A percentile compares a stretch with the other conserved stretches of the same genome.
These are phyloP conservation scores for Tulasnella sp. DNA, from an alignment of 768 basidiomycete genomes.

Conservation along the genomic window DNA sequence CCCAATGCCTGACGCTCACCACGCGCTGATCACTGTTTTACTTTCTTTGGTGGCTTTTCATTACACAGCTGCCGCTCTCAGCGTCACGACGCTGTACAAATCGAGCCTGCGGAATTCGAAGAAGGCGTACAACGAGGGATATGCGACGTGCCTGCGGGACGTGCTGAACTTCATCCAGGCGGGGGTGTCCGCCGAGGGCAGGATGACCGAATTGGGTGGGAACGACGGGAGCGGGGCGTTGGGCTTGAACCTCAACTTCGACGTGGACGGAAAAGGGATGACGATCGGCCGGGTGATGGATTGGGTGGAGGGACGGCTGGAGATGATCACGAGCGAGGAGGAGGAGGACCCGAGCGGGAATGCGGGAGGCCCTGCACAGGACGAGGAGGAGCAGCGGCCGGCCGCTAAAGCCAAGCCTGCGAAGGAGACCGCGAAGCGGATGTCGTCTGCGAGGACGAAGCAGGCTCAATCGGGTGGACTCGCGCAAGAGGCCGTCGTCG, in stretches of 20 bases:
- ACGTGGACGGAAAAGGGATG: constrained; percentile 47
- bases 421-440: background rate
- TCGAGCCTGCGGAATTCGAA: constrained; percentile 78
- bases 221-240: constrained; percentile 53
- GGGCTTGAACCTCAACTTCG: constrained; percentile 25
- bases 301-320: constrained; percentile 80
- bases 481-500: background rate
- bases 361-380: background rate
- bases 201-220: constrained; percentile 52
- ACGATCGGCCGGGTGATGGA: constrained; percentile 81
- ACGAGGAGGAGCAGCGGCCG: constrained; percentile 24
- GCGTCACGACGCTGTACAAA: constrained; percentile 82
- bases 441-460: background rate
- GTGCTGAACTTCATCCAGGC: constrained; percentile 81
- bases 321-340: constrained; percentile 75
- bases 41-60: constrained; percentile 15
- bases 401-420: background rate
- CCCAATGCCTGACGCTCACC: constrained; percentile 33
- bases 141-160: constrained; percentile 78
- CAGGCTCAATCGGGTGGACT: background rate
- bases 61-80: constrained; percentile 71
- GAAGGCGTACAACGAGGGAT: constrained; percentile 78
- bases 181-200: constrained; percentile 65
- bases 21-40: no score
- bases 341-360: constrained; percentile 66